These are phyloP conservation scores for Spongospora subterranea DNA, from an alignment of 208 protist species.

Conservation along the genomic window DNA sequence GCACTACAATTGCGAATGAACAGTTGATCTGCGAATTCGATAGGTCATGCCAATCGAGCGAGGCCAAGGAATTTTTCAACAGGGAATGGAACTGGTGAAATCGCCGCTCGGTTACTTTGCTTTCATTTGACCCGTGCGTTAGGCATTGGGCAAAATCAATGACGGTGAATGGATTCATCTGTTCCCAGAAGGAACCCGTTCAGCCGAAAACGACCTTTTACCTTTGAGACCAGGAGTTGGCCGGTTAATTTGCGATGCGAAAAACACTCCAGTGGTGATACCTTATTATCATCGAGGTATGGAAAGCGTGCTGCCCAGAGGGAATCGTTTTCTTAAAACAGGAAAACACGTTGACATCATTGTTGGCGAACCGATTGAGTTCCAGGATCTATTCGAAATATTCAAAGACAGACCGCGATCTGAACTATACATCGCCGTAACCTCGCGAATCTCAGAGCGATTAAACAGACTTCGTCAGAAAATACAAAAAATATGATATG, in stretches of 20 bases:
- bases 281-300: background rate
- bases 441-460: background rate
- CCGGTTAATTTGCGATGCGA: background rate
- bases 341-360: background rate
- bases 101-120: no score
- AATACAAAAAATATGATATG: no score
- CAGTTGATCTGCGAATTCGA: no score
- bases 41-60: background rate
- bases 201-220: background rate
- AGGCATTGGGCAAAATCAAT: background rate
- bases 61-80: background rate
- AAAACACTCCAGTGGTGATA: background rate
- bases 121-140: no score
- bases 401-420: background rate
- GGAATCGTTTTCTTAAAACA: background rate
- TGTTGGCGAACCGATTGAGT: background rate
- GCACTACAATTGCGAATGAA: no score
- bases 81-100: constrained; percentile 4
- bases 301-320: background rate
- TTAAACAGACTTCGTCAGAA: no score
- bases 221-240: background rate
- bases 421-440: background rate
- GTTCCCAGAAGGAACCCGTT: background rate
- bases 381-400: background rate
- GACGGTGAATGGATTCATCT: background rate